A percentile compares a stretch with the other conserved stretches of the same genome.
Conservation (phyloP, 1,284 basidiomycete genomes). For the Microstroma glucosiphilum region DNA sequence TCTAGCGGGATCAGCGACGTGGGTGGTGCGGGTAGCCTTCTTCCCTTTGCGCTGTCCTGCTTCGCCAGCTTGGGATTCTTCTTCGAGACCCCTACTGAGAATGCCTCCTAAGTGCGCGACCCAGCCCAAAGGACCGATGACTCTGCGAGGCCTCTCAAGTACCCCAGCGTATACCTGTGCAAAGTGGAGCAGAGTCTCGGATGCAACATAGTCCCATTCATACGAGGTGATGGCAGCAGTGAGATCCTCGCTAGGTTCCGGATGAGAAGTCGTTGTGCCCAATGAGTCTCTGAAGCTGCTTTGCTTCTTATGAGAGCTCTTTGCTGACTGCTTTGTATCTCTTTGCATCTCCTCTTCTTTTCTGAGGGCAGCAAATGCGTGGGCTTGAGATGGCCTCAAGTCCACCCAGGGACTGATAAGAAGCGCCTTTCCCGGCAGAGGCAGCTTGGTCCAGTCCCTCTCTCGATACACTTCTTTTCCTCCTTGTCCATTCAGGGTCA, state of each 20-base stretch:
- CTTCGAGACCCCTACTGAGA: constrained; percentile 22
- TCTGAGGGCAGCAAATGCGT: constrained; percentile 32
- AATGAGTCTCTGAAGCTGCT: not conserved
- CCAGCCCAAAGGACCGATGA: constrained; percentile 41
- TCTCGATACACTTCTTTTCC: constrained; percentile 20
- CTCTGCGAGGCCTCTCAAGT: constrained; percentile 35
- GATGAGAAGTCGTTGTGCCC: no score
- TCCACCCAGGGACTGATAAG: constrained; percentile 48
- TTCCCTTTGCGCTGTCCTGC: not conserved
- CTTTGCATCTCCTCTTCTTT: not conserved
- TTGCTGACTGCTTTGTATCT: not conserved
- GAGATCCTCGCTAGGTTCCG: not conserved
- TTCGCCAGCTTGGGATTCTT: not conserved
- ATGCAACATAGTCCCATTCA: constrained; percentile 45
- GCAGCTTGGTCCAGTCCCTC: constrained; percentile 39
- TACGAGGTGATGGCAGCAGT: constrained; percentile 10
- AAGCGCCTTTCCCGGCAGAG: constrained; percentile 44
- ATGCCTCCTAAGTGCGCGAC: constrained; percentile 38
- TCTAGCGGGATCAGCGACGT: not conserved
- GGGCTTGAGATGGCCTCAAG: constrained; percentile 32
- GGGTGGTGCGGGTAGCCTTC: not conserved
- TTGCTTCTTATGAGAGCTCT: not conserved
- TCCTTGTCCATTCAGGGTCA: constrained; percentile 39
- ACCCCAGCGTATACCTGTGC: constrained; percentile 47
- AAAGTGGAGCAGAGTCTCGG: constrained; percentile 46